Evolutionary conservation across 768 basidiomycete genomes (phyloP), one percentile per base, ranked within the genome.

Genomic region (Boletus reticuloceps): DNA sequence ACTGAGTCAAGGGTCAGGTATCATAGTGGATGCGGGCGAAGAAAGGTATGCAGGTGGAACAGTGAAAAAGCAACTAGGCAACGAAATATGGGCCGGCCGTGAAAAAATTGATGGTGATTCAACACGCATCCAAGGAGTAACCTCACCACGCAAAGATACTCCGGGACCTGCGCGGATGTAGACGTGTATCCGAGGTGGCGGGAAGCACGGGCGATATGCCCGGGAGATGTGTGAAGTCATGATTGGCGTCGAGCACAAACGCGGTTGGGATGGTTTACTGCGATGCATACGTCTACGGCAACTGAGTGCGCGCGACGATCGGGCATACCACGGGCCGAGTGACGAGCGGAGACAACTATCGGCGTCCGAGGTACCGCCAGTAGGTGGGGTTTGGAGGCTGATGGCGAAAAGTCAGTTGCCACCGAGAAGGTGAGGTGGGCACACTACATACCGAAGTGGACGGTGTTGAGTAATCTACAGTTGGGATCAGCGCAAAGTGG

Each of bases 381-480:
- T 74, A 79, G n/a, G 56, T 12, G 36, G 58, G 36, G 43, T 79
- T 79, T 19, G 78, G 77, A 54, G 77, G 77, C 77, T 79, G 63
- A 36, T 43, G 34, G 17, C 41, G 53, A 55, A 20, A 50, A 38
- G 39, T 49, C 46, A 64, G 49, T 45, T 17, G n/a, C 31, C 34
- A 37, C 27, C 4, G 19, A 42, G n/a, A n/a, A n/a, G 37, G 37
- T 7, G 4, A 32, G 19, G 47, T 52, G 49, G 14, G 57, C 47
- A 57, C 17, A 31, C 14, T n/a, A 60, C 66, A 53, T 64, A 70
- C 70, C 58, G 65, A 53, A 17, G 83, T 84, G 45, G 78, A 76
- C 1, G 78, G 75, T 7, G 79, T 81, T 12, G 86, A 85, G 50
- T 82, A 73, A 72, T 89, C 87, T 88, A 53, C 47, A 51, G 49